These are phyloP conservation scores for Colletotrichum spaethianum DNA, from an alignment of 2,329 filamentous ascomycete species.

Conservation along the genomic window DNA sequence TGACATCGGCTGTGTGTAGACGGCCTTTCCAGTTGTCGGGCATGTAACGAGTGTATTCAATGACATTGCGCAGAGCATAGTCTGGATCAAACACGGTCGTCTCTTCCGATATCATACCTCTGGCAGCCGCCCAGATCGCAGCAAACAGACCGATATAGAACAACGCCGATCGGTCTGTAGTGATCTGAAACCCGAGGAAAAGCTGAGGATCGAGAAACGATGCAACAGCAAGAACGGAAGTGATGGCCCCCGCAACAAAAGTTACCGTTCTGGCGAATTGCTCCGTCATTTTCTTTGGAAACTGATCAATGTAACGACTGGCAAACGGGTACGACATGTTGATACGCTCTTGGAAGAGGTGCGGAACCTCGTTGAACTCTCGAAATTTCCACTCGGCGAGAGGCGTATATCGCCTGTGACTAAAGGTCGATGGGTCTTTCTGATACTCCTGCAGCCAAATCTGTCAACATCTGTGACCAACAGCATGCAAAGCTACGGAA, in stretches of 20 bases:
- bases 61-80: conserved; percentile 88
- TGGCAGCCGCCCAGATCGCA: conserved; percentile 85
- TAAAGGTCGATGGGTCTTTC: conserved; percentile 89
- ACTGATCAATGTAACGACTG: conserved; percentile 93
- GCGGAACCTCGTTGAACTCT: conserved; percentile 96
- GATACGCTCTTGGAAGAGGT: conserved; percentile 89
- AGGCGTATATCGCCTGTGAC: conserved; percentile 91
- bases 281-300: conserved; percentile 94
- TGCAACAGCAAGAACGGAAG: conserved; percentile 86
- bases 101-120: conserved; percentile 89
- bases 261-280: conserved; percentile 87
- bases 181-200: conserved; percentile 93
- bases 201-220: conserved; percentile 92
- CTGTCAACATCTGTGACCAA: not conserved
- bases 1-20: conserved; percentile 95
- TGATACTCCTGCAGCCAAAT: conserved; percentile 82
- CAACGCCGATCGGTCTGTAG: conserved; percentile 86
- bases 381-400: conserved; percentile 98
- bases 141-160: conserved; percentile 91
- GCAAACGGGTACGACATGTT: conserved; percentile 97
- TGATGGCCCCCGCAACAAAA: conserved; percentile 88
- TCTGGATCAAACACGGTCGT: conserved; percentile 93
- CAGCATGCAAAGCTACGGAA: not conserved
- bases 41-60: conserved; percentile 92
- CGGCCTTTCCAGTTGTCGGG: conserved; percentile 90